A percentile compares a stretch with the other conserved stretches of the same genome.
Conservation (phyloP, 768 basidiomycete genomes). For the Leccinum barrowsii region DNA sequence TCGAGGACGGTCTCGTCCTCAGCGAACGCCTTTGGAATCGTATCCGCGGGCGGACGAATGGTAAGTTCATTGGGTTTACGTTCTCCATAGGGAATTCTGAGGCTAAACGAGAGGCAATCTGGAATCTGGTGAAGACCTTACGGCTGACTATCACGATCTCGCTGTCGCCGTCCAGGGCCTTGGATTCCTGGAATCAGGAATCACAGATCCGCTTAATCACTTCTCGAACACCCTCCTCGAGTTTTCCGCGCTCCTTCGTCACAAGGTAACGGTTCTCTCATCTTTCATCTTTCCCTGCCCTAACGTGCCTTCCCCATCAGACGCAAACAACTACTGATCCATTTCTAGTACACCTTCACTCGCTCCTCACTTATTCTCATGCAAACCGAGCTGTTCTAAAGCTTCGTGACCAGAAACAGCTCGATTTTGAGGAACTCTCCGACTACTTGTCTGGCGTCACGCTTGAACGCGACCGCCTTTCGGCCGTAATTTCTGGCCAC, state of each 20-base stretch:
- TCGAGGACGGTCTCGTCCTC: constrained; percentile 85
- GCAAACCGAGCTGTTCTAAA: constrained; percentile 93
- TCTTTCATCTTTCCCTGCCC: not conserved
- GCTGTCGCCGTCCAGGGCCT: constrained; percentile 95
- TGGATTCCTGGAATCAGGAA: constrained; percentile 96
- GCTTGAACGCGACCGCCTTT: constrained; percentile 86
- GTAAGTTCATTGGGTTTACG: constrained; percentile 48
- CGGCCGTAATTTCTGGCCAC: constrained; percentile 86
- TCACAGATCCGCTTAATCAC: constrained; percentile 95
- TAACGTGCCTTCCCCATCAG: constrained; percentile 36
- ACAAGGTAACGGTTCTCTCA: constrained; percentile 52
- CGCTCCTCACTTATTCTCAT: constrained; percentile 89
- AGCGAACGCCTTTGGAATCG: constrained; percentile 82
- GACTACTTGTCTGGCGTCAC: constrained; percentile 94
- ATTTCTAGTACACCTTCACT: constrained; percentile 85
- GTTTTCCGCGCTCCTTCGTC: constrained; percentile 86
- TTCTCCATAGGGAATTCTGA: constrained; percentile 52
- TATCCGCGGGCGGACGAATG: constrained; percentile 76
- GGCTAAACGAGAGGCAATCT: constrained; percentile 82
- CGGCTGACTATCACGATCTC: constrained; percentile 95
- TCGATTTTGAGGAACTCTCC: constrained; percentile 96
- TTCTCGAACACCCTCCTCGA: constrained; percentile 96
- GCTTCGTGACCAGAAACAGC: constrained; percentile 95
- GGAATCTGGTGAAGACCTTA: constrained; percentile 89
- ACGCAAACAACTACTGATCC: constrained; percentile 91